Evolutionary conservation across 805 yeast species (phyloP).

Genomic region (Candida bentonensis): DNA sequence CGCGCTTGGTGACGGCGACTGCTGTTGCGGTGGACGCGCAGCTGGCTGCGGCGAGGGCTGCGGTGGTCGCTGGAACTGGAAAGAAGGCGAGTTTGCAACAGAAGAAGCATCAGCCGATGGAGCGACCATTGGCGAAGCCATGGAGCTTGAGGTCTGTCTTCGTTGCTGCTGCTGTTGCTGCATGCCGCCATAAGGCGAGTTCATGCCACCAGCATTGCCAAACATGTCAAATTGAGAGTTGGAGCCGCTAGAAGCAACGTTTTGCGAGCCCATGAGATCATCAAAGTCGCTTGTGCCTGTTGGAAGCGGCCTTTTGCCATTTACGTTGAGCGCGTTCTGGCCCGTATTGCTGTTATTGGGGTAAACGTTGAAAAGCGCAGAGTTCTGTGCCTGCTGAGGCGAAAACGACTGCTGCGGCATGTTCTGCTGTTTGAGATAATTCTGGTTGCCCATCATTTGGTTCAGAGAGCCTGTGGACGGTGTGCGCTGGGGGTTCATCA

Average conservation of each 20-base stretch:
- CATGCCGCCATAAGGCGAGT: background rate
- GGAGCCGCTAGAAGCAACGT: background rate
- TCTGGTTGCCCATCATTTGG: background rate
- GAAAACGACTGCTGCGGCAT: background rate
- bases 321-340: background rate
- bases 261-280: background rate
- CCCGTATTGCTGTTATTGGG: background rate
- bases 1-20: too few relatives aligned
- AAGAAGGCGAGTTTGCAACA: background rate
- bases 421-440: background rate
- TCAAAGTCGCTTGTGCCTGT: slow-evolving; percentile 3
- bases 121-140: background rate
- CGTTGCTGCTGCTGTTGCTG: background rate
- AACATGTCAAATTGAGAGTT: background rate
- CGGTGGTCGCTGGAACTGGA: slow-evolving; percentile 1
- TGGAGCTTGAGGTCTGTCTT: too few relatives aligned
- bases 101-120: background rate
- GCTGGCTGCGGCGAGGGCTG: background rate
- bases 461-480: background rate
- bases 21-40: background rate
- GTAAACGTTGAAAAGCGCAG: background rate
- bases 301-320: background rate
- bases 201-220: background rate
- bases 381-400: background rate
- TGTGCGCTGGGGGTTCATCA: slow-evolving; percentile 1